Evolutionary conservation across 2,329 filamentous ascomycete species (phyloP), one percentile per base, ranked within the genome.

Genomic region (Fusarium tricinctum): DNA sequence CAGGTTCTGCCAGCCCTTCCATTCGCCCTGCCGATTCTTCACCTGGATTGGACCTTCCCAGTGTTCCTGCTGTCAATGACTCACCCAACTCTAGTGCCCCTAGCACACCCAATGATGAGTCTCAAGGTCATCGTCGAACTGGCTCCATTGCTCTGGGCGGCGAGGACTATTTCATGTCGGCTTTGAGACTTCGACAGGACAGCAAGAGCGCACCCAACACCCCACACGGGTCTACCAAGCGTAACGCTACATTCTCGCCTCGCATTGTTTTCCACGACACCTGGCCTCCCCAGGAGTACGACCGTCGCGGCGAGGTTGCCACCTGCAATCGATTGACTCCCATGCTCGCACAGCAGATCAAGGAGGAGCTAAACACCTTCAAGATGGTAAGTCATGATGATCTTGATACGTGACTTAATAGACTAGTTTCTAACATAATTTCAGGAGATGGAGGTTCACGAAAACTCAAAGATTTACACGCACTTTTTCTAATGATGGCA

Each of bases 401-500:
- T 44, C 1, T 57, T 70, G 63, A 28, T 8, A 35, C 32, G 45
- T 35, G 48, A 22, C 22, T 22, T 14, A 8, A 4, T 8, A 28
- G 14, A 28, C 6, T 3, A 15, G 19, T n/a, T 44, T 70, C 83
- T 87, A 79, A 88, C 73, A 39, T 12, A 13, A 17, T 15, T 13
- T 39, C 66, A 98, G 96, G 96, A 99, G 84, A 99, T 99, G 96
- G 96, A 98, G 85, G 96, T 99, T 75, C 96, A 99, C 80, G 96
- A 98, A 82, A 93, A 91, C 79, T 98, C 96, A 72, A 99, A 98
- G 84, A 94, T 97, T 77, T 97, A 99, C 85, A 99, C 96, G 74
- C 96, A 99, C 87, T 99, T 99, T 88, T 98, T 99, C 86, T 99
- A 88, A 95, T 81, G 82, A 85, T 69, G 70, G 63, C 69, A 63